These are phyloP conservation scores for Primulina huaijiensis DNA, from an alignment of 257 asterid species.

Conservation along the genomic window DNA sequence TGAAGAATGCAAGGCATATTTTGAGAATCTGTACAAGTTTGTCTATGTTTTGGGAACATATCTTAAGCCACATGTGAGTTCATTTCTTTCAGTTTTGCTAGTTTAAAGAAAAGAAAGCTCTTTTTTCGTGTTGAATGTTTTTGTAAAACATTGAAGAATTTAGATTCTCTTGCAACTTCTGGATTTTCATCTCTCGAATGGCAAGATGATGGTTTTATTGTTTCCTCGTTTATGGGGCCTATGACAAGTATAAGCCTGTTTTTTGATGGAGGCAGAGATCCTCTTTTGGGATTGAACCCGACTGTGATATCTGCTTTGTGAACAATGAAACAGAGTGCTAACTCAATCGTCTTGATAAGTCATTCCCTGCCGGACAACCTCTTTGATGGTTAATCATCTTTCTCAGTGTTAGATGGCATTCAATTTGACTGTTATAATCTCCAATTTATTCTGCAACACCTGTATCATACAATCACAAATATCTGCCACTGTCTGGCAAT, in stretches of 20 bases:
- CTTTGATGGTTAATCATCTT: too few relatives aligned
- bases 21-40: conserved; percentile 73
- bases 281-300: background rate
- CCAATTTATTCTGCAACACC: background rate
- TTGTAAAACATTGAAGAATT: background rate
- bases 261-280: background rate
- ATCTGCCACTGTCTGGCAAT: background rate
- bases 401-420: background rate
- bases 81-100: conserved; percentile 11
- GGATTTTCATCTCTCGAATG: background rate
- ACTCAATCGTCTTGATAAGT: too few relatives aligned
- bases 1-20: conserved; percentile 71
- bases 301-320: background rate
- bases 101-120: background rate
- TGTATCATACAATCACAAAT: background rate
- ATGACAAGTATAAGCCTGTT: background rate
- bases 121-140: background rate
- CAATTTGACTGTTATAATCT: background rate
- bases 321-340: background rate
- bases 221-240: conserved; percentile 2
- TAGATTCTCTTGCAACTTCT: background rate
- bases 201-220: conserved; percentile 1
- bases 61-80: conserved; percentile 92
- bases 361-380: too few relatives aligned
- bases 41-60: conserved; percentile 90